Conservation (phyloP, 192 early-diverging fungal genomes). For the Coemansia sp. region DNA sequence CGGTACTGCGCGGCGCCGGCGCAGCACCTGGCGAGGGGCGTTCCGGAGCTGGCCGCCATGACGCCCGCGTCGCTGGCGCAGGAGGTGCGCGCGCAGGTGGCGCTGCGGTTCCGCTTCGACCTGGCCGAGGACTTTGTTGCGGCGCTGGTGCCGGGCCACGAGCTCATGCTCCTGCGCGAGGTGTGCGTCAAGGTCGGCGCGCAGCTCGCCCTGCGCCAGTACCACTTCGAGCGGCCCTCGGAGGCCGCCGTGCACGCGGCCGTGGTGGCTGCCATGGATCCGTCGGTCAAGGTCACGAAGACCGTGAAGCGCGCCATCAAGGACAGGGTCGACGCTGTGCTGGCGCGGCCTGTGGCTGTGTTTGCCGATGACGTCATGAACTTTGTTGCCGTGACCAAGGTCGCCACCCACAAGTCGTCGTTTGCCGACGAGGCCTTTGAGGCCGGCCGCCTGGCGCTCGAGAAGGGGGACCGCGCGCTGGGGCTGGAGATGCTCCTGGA, state of each 20-base stretch:
- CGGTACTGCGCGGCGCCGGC: slow-evolving; percentile 59
- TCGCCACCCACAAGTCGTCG: slow-evolving; percentile 48
- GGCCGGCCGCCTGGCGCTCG: slow-evolving; percentile 73
- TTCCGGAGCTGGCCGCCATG: slow-evolving; percentile 56
- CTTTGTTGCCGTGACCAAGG: slow-evolving; percentile 42
- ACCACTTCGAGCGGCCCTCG: slow-evolving; percentile 60
- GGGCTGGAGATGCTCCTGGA: slow-evolving; percentile 83
- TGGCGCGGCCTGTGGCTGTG: slow-evolving; percentile 29
- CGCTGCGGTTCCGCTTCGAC: slow-evolving; percentile 71
- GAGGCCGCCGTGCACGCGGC: slow-evolving; percentile 37
- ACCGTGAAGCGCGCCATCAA: slow-evolving; percentile 58
- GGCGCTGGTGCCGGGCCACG: slow-evolving; percentile 48
- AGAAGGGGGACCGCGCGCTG: slow-evolving; percentile 74
- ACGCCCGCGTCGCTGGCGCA: slow-evolving; percentile 62
- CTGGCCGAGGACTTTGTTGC: slow-evolving; percentile 59
- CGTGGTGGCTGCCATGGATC: slow-evolving; percentile 34
- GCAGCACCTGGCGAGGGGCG: slow-evolving; percentile 28
- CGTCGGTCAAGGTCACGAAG: slow-evolving; percentile 51
- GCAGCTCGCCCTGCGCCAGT: slow-evolving; percentile 78
- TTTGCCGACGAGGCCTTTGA: slow-evolving; percentile 92
- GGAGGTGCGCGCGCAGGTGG: slow-evolving; percentile 63
- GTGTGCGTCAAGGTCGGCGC: slow-evolving; percentile 82
- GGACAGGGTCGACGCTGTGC: slow-evolving; percentile 27
- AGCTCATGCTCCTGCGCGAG: slow-evolving; percentile 73
- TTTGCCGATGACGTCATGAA: slow-evolving; percentile 29